phyloP scores from a whole-genome alignment of 352 stramenopile genomes.

The Phytopythium chamaehyphon region DNA sequence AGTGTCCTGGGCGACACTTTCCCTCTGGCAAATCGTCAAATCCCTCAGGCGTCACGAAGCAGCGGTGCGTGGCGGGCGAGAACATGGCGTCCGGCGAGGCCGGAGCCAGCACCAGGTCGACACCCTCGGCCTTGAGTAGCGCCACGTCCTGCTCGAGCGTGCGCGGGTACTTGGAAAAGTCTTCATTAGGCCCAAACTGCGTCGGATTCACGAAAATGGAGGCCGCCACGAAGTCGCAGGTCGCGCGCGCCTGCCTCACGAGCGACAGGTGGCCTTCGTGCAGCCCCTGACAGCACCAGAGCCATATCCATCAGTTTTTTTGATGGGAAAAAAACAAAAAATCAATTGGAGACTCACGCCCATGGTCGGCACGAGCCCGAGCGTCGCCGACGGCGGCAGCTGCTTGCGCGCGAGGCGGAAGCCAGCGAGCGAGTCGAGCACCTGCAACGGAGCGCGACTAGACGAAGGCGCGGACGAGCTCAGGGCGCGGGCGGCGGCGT shows the following conservation, averaged over 20 bases:
- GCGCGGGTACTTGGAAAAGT: slow-evolving; percentile 98
- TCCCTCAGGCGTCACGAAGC: slow-evolving; percentile 91
- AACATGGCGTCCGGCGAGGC: slow-evolving; percentile 85
- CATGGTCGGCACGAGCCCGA: slow-evolving; percentile 99
- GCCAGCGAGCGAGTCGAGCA: slow-evolving; percentile 49
- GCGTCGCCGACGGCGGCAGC: slow-evolving; percentile 42
- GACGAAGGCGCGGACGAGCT: neutral
- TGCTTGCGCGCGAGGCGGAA: slow-evolving; percentile 45
- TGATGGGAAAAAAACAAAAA: neutral
- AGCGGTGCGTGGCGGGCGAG: slow-evolving; percentile 57
- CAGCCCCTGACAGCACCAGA: slow-evolving; percentile 67
- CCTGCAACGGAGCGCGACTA: slow-evolving; percentile 20
- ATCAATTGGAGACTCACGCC: slow-evolving; percentile 53
- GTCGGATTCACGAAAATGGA: slow-evolving; percentile 99
- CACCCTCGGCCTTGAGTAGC: slow-evolving; percentile 78
- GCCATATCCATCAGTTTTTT: neutral
- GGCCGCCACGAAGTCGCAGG: slow-evolving; percentile 94
- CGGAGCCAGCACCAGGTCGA: slow-evolving; percentile 91
- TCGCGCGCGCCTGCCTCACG: slow-evolving; percentile 74
- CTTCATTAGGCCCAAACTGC: slow-evolving; percentile 97
- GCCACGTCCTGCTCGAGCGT: slow-evolving; percentile 93
- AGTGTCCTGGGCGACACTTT: slow-evolving; percentile 92
- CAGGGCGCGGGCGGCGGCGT: neutral
- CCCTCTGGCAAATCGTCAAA: slow-evolving; percentile 95
- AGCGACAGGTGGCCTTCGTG: slow-evolving; percentile 95